phyloP scores from a whole-genome alignment of 1,284 basidiomycete species.

The Lentinula novae-zelandiae region DNA sequence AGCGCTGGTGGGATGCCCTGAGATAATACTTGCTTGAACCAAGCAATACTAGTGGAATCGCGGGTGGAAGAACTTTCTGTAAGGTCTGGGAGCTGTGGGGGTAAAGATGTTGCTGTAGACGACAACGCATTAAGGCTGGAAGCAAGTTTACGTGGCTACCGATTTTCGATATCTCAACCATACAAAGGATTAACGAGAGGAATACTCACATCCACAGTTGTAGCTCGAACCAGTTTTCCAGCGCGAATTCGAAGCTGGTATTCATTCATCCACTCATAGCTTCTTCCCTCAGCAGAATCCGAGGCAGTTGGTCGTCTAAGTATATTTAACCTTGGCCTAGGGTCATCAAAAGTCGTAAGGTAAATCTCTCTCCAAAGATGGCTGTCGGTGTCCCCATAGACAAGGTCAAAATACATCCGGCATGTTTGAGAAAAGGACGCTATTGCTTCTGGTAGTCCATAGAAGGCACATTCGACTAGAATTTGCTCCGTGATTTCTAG shows the following conservation, averaged over 20 bases:
- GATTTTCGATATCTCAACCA: neutral
- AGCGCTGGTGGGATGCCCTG: conserved; percentile 8
- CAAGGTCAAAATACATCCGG: conserved; percentile 31
- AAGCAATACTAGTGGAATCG: neutral
- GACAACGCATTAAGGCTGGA: neutral
- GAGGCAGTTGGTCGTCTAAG: conserved; percentile 11
- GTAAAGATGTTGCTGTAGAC: neutral
- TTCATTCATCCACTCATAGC: conserved; percentile 21
- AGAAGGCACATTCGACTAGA: conserved; percentile 21
- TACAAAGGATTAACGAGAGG: neutral
- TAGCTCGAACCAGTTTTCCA: neutral
- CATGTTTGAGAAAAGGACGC: conserved; percentile 43
- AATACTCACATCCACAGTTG: conserved; percentile 5
- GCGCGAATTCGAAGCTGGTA: conserved; percentile 15
- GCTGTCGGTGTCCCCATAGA: conserved; percentile 38
- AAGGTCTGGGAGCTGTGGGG: neutral
- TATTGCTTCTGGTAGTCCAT: conserved; percentile 30
- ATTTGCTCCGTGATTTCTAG: conserved; percentile 6
- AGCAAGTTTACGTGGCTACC: neutral
- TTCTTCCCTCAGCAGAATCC: conserved; percentile 12
- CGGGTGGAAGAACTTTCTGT: neutral
- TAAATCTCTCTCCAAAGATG: conserved; percentile 55
- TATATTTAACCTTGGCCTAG: conserved; percentile 27
- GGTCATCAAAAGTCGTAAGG: conserved; percentile 48
- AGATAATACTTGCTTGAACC: conserved; percentile 5